Evolutionary conservation across 352 stramenopile species (phyloP).

Genomic region (Globisporangium paroecandrum): DNA sequence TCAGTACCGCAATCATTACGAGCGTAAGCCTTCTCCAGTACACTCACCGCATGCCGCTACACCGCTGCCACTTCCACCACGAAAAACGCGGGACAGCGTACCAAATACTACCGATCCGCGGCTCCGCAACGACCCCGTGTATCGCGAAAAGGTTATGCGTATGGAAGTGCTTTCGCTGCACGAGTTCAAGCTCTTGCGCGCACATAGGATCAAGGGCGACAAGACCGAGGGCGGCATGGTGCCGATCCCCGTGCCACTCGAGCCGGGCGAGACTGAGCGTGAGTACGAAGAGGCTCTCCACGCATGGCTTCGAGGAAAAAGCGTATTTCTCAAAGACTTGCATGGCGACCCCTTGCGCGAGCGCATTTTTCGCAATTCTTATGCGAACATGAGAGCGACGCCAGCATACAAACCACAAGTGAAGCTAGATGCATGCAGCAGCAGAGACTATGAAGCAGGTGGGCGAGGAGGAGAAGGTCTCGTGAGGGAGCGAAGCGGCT

Average conservation of each 20-base stretch:
- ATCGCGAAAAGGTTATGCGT: not conserved
- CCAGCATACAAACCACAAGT: not conserved
- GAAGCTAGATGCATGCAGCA: not conserved
- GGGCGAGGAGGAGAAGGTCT: not conserved
- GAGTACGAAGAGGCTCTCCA: conserved; percentile 19
- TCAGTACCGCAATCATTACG: too few relatives aligned
- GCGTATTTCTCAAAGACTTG: conserved; percentile 9
- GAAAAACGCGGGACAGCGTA: not conserved
- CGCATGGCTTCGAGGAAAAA: conserved; percentile 16
- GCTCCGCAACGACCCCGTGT: not conserved
- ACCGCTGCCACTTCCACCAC: not conserved
- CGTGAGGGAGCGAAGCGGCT: not conserved
- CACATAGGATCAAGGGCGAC: not conserved
- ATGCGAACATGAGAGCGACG: conserved; percentile 13
- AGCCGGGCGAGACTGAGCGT: conserved; percentile 12
- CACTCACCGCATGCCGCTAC: not conserved
- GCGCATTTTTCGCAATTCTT: conserved; percentile 12
- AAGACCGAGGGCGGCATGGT: not conserved
- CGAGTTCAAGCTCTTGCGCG: conserved; percentile 5
- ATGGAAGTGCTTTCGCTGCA: conserved; percentile 7
- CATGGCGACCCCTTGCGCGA: not conserved
- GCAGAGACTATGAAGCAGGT: not conserved
- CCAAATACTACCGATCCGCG: not conserved
- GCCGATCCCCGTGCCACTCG: conserved; percentile 17
- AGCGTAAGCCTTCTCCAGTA: not conserved